phyloP scores from a whole-genome alignment of 257 asterid species.

The Solanum chmielewskii region DNA sequence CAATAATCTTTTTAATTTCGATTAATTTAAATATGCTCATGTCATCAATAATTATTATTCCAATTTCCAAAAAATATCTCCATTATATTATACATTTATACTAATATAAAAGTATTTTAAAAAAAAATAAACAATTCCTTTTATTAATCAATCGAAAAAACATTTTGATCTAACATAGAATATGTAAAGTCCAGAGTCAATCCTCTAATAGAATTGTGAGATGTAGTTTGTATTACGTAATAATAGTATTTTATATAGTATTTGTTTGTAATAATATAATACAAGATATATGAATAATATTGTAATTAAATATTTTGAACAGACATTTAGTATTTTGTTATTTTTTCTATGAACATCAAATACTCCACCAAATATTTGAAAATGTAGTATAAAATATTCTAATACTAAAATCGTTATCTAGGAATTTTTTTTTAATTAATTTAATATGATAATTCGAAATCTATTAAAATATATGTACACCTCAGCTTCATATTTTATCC shows the following conservation, averaged over 20 bases:
- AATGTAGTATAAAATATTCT: background rate
- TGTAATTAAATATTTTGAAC: background rate
- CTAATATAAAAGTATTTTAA: fast-evolving
- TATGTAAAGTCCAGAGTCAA: background rate
- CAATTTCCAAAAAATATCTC: background rate
- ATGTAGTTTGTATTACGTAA: background rate
- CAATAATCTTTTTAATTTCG: fast-evolving
- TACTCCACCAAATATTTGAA: too few relatives aligned
- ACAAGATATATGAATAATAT: background rate
- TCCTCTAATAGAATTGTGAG: background rate
- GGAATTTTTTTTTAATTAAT: too few relatives aligned
- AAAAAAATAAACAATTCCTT: background rate
- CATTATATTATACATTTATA: too few relatives aligned
- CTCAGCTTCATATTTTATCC: background rate
- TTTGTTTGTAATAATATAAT: background rate
- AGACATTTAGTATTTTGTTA: background rate
- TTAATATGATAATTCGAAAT: background rate
- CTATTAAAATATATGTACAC: background rate
- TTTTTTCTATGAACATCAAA: background rate
- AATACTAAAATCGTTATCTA: background rate
- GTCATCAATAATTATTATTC: background rate
- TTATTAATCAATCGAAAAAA: background rate
- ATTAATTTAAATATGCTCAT: background rate
- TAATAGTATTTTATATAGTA: background rate
- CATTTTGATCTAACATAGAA: background rate